phyloP scores from a whole-genome alignment of 345 rosid genomes.

The Populus ilicifolia region DNA sequence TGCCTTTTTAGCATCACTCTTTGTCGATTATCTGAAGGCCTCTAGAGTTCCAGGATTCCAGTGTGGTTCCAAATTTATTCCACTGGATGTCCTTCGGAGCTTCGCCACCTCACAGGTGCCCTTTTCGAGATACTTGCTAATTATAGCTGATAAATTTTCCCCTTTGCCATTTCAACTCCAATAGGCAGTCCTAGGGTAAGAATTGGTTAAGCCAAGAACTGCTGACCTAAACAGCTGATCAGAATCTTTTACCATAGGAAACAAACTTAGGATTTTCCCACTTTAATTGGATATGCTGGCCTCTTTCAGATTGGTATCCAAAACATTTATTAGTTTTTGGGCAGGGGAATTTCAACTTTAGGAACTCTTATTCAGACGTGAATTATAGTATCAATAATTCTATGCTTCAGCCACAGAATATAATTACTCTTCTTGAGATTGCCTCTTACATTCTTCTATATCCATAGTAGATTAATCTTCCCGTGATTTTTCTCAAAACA shows the following conservation, averaged over 20 bases:
- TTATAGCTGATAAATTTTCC: neutral
- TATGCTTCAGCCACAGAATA: neutral
- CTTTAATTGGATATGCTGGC: neutral
- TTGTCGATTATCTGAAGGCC: constrained; percentile 67
- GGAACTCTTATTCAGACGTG: neutral
- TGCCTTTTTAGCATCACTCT: constrained; percentile 72
- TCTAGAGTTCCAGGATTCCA: constrained; percentile 57
- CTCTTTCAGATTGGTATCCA: neutral
- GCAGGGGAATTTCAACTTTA: neutral
- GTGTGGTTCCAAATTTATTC: constrained; percentile 51
- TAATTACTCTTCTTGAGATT: neutral
- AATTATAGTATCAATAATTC: neutral
- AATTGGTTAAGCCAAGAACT: neutral
- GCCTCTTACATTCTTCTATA: neutral
- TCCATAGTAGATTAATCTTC: neutral
- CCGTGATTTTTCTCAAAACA: constrained; percentile 14
- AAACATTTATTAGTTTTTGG: neutral
- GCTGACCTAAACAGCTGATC: neutral
- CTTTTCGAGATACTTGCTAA: neutral
- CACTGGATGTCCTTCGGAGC: constrained; percentile 31
- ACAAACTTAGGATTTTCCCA: neutral
- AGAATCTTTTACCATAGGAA: neutral
- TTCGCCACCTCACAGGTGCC: constrained; percentile 73
- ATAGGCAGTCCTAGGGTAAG: neutral
- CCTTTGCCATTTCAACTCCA: neutral